Evolutionary conservation across 345 rosid species (phyloP), one percentile per base, ranked within the genome.

Genomic region (Hevea brasiliensis): DNA sequence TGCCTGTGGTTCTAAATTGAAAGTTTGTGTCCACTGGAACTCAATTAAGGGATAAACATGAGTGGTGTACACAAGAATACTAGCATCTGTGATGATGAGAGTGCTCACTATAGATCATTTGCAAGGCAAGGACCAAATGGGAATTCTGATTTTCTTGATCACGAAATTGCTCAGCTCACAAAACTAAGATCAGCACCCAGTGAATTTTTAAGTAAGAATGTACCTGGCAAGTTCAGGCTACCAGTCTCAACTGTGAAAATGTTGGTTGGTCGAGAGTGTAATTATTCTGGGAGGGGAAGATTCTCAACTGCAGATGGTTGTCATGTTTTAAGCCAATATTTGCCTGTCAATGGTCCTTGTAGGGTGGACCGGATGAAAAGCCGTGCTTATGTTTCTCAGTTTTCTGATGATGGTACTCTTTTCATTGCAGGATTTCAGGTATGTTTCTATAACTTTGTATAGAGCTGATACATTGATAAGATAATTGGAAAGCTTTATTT

Each of bases 381-480:
- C n/a, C 85, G 81, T 2, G 84, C 85, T 24, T 89, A 89, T 80
- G 81, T 87, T 51, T 89, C 94, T 55, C 94, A 86, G 77, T 89
- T 87, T 73, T 89, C 90, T 27, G 76, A 75, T 0, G 90, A 89
- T 77, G 94, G 94, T 42, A 84, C 89, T 14, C 85, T 89, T 50
- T 83, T 87, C 50, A 77, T 89, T 73, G 90, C 87, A 0, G 86
- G 88, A 61, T 89, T 78, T 81, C 91, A 89, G 91, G 94, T 86
- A 64, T 62, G 35, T 45, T 26, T 70, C 35, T 56, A 6, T 59
- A 27, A 61, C 35, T 66, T 32, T n/a, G 67, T 47, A 24, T 35
- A 7, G 62, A 65, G 12, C 20, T 17, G 67, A 40, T n/a, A n/a
- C 58, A 54, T 20, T 1, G 13, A 69, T 20, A 17, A 23, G 61